Evolutionary conservation across 768 basidiomycete genomes (phyloP).

Genomic region (Suillus tomentosus): DNA sequence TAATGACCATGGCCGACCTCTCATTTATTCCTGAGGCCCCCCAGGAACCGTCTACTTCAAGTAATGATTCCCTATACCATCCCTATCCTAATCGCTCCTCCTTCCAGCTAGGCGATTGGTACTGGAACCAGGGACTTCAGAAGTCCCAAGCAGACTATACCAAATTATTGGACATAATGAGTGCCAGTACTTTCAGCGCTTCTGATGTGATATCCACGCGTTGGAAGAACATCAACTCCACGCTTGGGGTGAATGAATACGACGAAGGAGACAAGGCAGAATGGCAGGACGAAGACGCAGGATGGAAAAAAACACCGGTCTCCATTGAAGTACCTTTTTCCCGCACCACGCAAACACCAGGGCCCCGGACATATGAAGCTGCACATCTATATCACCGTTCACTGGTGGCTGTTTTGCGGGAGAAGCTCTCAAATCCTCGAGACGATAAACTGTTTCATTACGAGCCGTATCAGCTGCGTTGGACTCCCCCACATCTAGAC

Average conservation of each 20-base stretch:
- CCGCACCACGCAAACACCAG: not conserved
- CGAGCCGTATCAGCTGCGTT: conserved; percentile 19
- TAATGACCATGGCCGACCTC: not conserved
- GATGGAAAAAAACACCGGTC: conserved; percentile 14
- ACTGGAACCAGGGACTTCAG: not conserved
- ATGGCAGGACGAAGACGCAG: conserved; percentile 14
- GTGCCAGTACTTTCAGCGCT: not conserved
- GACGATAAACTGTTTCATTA: conserved; percentile 16
- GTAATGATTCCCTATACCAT: not conserved
- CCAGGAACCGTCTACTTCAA: not conserved
- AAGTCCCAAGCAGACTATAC: not conserved
- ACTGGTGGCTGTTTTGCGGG: conserved; percentile 18
- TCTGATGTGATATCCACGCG: not conserved
- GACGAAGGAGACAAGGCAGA: conserved; percentile 1
- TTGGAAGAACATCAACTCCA: conserved; percentile 5
- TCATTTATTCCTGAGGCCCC: not conserved
- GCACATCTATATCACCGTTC: conserved; percentile 18
- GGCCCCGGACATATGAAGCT: conserved; percentile 12
- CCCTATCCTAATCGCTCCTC: not conserved
- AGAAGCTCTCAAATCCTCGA: conserved; percentile 19
- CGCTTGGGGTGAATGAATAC: conserved; percentile 1
- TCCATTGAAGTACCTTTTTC: conserved; percentile 13
- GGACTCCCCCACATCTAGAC: conserved; percentile 12
- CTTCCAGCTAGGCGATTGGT: not conserved
- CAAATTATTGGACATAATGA: not conserved